Evolutionary conservation across 2,329 filamentous ascomycete species (phyloP), one percentile per base, ranked within the genome.

Genomic region (Huntiella abstrusa): DNA sequence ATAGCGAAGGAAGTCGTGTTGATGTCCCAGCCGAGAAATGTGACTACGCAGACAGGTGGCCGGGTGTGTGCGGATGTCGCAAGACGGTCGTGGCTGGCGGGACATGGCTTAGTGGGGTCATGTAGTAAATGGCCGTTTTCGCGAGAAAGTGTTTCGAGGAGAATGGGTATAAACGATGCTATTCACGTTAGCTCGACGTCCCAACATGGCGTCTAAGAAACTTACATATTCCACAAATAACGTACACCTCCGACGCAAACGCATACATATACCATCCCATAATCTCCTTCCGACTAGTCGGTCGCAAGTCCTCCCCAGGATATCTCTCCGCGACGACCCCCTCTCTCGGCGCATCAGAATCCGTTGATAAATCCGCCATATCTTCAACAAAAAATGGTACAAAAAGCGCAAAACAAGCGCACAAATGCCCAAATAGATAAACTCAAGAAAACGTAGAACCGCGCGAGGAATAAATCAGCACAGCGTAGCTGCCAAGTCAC

Each of bases 1-100:
- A 96, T 93, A 59, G 86, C 88, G 60, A 96, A 95, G 60, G 83
- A 92, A 33, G 88, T 87, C 1, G 88, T 95, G 62, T 96, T 96
- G 64, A 98, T 80, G 56, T 93, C 80, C 50, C 82, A 61, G 4
- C 88, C 88, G 17, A 93, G 65, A 4, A 96, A 67, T 52, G 80
- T 75, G 49, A 96, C 76, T 50, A 96, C 68, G 58, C 91, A 98
- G 59, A 92, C 84, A 19, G 22, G 46, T 37, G 4, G 42, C 47
- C 13, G 28, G 15, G 6, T 15, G n/a, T 15, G 12, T 40, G 37
- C 6, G 1, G 22, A 28, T 28, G 57, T 54, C 46, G 65, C 59
- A 33, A 57, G 58, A 46, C 71, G 71, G 52, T 64, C 67, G 55
- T 76, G 73, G 51, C 70, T 77, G 51, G 75, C 68, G 51, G 70